phyloP scores from a whole-genome alignment of 2,329 filamentous ascomycete genomes.

The Sclerotinia subarctica region DNA sequence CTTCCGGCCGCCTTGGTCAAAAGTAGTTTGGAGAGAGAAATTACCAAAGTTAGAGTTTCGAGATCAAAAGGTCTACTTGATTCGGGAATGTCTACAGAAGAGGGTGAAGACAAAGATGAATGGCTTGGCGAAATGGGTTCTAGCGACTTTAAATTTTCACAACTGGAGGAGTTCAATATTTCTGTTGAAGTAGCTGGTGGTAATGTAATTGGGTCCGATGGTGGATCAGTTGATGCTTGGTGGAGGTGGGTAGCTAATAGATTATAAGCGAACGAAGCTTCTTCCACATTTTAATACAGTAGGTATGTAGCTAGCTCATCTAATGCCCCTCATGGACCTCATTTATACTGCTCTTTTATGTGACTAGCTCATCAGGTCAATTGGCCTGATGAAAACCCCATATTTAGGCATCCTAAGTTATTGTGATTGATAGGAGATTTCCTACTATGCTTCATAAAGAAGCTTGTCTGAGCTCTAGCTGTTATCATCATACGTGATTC shows the following conservation, averaged over 20 bases:
- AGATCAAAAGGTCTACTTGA: conserved; percentile 79
- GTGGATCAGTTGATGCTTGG: conserved; percentile 75
- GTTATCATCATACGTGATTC: background rate
- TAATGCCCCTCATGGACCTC: background rate
- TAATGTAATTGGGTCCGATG: conserved; percentile 60
- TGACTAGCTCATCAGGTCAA: background rate
- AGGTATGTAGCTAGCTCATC: background rate
- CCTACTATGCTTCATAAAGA: background rate
- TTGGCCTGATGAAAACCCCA: background rate
- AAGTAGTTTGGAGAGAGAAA: conserved; percentile 72
- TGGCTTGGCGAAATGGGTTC: conserved; percentile 81
- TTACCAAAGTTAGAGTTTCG: conserved; percentile 72
- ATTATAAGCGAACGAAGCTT: conserved; percentile 47
- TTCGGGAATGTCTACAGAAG: conserved; percentile 65
- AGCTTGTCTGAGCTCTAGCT: conserved; percentile 3
- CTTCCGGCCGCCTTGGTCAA: conserved; percentile 75
- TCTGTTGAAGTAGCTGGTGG: conserved; percentile 75
- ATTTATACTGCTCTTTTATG: background rate
- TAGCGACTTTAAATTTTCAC: conserved; percentile 72
- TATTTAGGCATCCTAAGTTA: background rate
- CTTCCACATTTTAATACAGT: background rate
- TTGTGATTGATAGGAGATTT: background rate
- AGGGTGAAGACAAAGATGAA: conserved; percentile 69
- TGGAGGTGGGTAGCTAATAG: conserved; percentile 84
- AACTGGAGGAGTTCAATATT: conserved; percentile 81